phyloP scores from a whole-genome alignment of 176 grass and related monocot species.

The Miscanthus lutarioriparius region DNA sequence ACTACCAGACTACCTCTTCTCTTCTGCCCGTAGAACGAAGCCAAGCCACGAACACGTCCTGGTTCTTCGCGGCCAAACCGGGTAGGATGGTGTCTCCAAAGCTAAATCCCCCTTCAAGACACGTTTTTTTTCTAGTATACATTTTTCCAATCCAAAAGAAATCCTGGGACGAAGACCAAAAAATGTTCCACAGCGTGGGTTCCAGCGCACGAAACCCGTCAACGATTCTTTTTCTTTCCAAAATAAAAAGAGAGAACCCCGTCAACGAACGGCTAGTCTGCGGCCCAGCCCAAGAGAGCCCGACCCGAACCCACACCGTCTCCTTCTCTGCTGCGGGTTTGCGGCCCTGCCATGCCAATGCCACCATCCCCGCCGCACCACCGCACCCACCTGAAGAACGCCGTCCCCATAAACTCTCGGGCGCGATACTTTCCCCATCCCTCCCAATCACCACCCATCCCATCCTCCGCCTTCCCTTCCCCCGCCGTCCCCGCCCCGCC shows the following conservation, averaged over 20 bases:
- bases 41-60: not conserved
- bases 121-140: too few species aligned
- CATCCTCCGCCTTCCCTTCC: not conserved
- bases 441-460: not conserved
- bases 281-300: constrained; percentile 1
- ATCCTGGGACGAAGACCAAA: not conserved
- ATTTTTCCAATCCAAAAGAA: too few species aligned
- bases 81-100: not conserved
- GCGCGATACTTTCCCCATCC: constrained; percentile 27
- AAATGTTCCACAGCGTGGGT: too few species aligned
- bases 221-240: not conserved
- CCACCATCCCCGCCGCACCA: not conserved
- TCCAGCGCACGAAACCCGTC: not conserved
- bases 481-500: not conserved
- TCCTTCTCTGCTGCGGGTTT: not conserved
- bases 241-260: not conserved
- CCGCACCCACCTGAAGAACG: constrained; percentile 27
- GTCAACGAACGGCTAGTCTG: not conserved
- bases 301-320: not conserved
- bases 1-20: too few species aligned
- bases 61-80: not conserved
- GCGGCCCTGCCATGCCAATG: not conserved
- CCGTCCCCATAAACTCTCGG: not conserved
- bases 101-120: not conserved
- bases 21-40: not conserved